phyloP scores from a whole-genome alignment of 2,329 filamentous ascomycete species.

The Ophiostoma sp. region DNA sequence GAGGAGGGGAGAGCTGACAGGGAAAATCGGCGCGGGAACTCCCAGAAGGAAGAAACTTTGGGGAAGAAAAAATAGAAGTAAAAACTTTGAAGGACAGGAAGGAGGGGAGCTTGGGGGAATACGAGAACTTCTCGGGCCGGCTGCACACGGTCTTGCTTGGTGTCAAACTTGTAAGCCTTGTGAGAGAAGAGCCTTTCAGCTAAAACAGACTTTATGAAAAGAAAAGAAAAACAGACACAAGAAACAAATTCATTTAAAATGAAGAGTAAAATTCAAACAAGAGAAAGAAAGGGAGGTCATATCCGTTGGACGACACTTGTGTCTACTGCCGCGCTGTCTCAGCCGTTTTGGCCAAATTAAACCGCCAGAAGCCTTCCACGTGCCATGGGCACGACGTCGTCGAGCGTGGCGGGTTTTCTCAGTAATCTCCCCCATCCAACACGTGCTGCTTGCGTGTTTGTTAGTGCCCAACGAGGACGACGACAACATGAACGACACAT shows the following conservation, averaged over 20 bases:
- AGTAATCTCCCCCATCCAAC: neutral
- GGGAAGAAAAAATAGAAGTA: neutral
- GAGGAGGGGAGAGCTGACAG: neutral
- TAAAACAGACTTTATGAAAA: neutral
- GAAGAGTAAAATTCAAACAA: neutral
- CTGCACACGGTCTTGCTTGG: neutral
- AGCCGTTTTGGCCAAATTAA: slow-evolving; percentile 10
- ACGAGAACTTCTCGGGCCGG: slow-evolving; percentile 9
- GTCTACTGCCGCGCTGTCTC: neutral
- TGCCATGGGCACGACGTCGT: neutral
- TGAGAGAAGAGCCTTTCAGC: neutral
- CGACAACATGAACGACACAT: neutral
- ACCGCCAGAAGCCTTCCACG: slow-evolving; percentile 20
- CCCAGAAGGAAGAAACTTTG: slow-evolving; percentile 3
- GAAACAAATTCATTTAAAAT: no score
- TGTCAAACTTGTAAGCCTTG: neutral
- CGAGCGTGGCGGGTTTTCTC: neutral
- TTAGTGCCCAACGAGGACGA: neutral
- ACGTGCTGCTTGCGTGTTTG: slow-evolving; percentile 1
- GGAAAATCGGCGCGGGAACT: slow-evolving; percentile 3
- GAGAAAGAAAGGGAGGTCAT: neutral
- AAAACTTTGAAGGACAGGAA: neutral
- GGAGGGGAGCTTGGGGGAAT: neutral
- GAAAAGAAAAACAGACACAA: neutral
- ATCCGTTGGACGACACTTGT: neutral